Evolutionary conservation across 2,329 filamentous ascomycete genomes (phyloP), one percentile per base, ranked within the genome.

Genomic region (Davidsoniella eucalypti): DNA sequence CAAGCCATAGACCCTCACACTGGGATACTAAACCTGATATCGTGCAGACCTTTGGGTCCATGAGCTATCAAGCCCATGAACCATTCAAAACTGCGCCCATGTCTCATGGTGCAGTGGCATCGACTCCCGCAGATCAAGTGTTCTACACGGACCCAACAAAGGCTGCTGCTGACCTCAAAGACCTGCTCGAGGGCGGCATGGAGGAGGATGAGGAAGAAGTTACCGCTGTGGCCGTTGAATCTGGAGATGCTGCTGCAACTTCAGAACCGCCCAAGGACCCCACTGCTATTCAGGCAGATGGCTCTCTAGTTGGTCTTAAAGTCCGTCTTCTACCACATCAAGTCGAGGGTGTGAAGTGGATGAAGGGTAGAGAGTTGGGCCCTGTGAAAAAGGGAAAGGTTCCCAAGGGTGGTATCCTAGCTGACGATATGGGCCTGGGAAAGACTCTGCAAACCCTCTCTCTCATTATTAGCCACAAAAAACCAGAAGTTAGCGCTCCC

Each of bases 361-460:
- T 98, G 87, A 82, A 76, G 51, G 84, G 88, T 53, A 87, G 93
- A 59, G 92, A 98, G 65, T 80, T 87, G 9, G 88, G 90, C 2
- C 79, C 80, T 16, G 79, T 84, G 54, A 94, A 92, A 67, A 83
- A 82, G 57, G 85, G 84, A 53, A 76, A 69, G 54, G 75, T 93
- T 8, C 87, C 90, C 26, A 92, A 93, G 58, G 92, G 92, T 36
- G 92, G 92, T 16, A 94, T 98, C 55, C 73, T 98, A 36, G 92
- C 92, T 16, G 92, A 98, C 59, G 92, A 98, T 61, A 93, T 96
- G 90, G 90, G 90, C 56, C 70, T 96, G 12, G 92, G 92, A 52
- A 98, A 98, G 70, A 98, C 92, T 0, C 75, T 98, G 12, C 92
- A 98, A 65, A 87, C 88, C 1, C 84, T 98, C 52, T 81, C 90